These are phyloP conservation scores for Friedmanniomyces simplex DNA, from an alignment of 495 filamentous ascomycete genomes.

Conservation along the genomic window DNA sequence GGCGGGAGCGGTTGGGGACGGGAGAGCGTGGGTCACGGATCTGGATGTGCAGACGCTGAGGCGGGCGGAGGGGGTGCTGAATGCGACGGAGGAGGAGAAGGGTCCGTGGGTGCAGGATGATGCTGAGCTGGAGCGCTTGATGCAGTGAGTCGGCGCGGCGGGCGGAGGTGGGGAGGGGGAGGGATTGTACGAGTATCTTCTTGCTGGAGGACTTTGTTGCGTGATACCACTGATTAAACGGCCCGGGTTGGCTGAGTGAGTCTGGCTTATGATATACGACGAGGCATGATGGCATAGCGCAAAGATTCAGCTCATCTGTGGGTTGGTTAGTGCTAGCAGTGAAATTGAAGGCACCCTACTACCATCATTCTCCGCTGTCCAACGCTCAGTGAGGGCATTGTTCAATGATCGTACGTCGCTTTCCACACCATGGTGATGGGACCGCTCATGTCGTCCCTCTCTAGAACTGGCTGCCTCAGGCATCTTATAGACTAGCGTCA, in stretches of 20 bases:
- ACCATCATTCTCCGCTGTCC: too few species aligned
- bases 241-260: neutral
- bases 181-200: neutral
- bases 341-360: too few species aligned
- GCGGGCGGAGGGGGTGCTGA: conserved; percentile 69
- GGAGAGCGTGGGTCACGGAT: conserved; percentile 74
- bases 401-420: too few species aligned
- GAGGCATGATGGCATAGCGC: neutral
- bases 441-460: too few species aligned
- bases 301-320: neutral
- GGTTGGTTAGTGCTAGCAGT: too few species aligned
- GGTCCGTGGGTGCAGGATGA: conserved; percentile 56
- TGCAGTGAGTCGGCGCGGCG: conserved; percentile 8
- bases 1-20: conserved; percentile 44
- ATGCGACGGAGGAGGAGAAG: conserved; percentile 70
- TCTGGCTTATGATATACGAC: neutral
- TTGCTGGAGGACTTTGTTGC: neutral
- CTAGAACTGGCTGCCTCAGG: too few species aligned
- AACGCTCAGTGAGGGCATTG: too few species aligned
- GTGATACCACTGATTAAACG: neutral
- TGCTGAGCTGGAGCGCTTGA: conserved; percentile 23
- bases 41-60: conserved; percentile 84
- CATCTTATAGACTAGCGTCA: too few species aligned
- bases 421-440: too few species aligned
- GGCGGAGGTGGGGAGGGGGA: neutral